Evolutionary conservation across 2,329 filamentous ascomycete genomes (phyloP), one percentile per base, ranked within the genome.

Genomic region (Fusarium virguliforme): DNA sequence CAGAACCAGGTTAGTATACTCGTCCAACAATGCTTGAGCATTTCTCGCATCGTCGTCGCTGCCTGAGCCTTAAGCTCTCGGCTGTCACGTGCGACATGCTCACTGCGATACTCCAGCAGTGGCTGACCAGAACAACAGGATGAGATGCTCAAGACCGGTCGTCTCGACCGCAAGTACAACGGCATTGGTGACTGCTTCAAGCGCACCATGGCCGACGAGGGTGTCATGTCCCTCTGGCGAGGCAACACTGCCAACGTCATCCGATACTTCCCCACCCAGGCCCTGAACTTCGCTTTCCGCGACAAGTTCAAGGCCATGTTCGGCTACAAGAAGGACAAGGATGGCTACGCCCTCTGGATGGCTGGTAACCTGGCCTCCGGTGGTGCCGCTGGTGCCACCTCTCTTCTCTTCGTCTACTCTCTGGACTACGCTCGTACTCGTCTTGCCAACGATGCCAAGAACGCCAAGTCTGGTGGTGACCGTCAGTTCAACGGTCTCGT

Each of bases 251-350:
- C 96, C 94, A 99, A 99, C 92, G 96, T 99, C 87, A 97, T 99
- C 91, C 96, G 96, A 93, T 99, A 99, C 90, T 99, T 99, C 94
- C 96, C 96, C 80, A 99, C 96, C 85, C 96, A 99, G 91, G 96
- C 96, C 81, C 90, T 99, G 85, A 99, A 99, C 95, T 99, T 99
- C 84, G 96, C 96, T 85, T 99, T 99, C 96, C 96, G 96, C 87
- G 96, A 99, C 87, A 98, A 97, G 92, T 99, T 98, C 94, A 99
- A 99, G 94, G 90, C 92, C 83, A 97, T 99, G 95, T 99, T 99
- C 92, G 93, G 94, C 84, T 99, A 94, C 94, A 99, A 98, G 94
- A 98, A 98, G 93, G 96, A 99, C 75, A 92, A 92, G 87, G 96
- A 99, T 85, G 96, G 96, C 82, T 99, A 99, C 87, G 89, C 87